Base-by-base conservation (phyloP, 2,329 filamentous ascomycete species). In the Aspergillus pseudotamarii region DNA sequence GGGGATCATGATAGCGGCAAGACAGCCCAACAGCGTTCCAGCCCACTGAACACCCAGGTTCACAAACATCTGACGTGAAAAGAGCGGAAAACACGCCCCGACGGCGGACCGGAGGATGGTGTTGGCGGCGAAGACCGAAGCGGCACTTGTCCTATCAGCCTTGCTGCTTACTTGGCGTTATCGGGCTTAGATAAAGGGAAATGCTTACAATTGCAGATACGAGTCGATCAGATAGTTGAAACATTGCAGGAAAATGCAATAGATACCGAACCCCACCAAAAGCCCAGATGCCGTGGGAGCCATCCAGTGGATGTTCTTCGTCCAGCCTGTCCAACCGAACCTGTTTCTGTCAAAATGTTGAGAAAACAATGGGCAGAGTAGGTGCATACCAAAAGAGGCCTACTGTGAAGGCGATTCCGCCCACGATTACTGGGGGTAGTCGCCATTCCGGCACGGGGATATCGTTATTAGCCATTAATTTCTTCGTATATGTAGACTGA, bases 221-320 rank as follows among this genome's bases (percentile, higher is more conserved):
- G 76, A 74, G 46, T 80, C 78, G 28, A 81, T 73, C 46, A 80
- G 57, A 51, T 80, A 76, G 51, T 76, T 77, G 65, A 76, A 78
- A 21, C 73, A 71, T 53, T 74, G 72, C 43, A 77, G 60, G 61
- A 78, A 77, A 61, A 77, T 75, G 30, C 70, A 69, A 36, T 71
- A 71, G 38, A 77, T 72, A 10, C 73, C 74, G 53, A 76, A 77
- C 6, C 74, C 75, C 12, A 69, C 71, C 23, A 75, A 46, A 1
- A 76, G 53, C n/a, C 76, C 76, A 2, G 71, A 72, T 4, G 70
- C 72, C 2, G 74, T 74, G n/a, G 75, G 75, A 9, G 72, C 73
- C 67, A 75, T 75, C 73, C 75, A 78, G 64, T 76, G 75, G 28
- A 76, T 73, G 4, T 61, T 66, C n/a, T 64, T 57, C 3, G 66